phyloP scores from a whole-genome alignment of 768 basidiomycete genomes.

The Daedaleopsis nitida region DNA sequence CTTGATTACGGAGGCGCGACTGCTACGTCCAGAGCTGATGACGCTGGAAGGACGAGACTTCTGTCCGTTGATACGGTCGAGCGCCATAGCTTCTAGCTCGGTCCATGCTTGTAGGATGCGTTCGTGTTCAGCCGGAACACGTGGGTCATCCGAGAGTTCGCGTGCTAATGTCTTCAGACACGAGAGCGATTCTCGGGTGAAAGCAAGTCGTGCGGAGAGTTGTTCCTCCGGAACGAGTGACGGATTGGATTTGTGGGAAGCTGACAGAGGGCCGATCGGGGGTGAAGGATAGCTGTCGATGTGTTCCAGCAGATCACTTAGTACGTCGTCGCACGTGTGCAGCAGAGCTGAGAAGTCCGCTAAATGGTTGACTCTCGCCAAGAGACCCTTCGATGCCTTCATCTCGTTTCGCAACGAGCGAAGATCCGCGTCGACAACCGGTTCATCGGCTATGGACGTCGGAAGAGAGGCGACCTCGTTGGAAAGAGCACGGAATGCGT shows the following conservation, averaged over 20 bases:
- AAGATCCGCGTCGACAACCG: conserved; percentile 56
- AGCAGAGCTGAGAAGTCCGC: conserved; percentile 52
- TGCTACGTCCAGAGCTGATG: conserved; percentile 64
- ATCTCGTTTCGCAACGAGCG: conserved; percentile 62
- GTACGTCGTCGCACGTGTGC: conserved; percentile 64
- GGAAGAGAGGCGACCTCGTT: conserved; percentile 53
- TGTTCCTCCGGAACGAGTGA: conserved; percentile 66
- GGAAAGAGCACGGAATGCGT: conserved; percentile 47
- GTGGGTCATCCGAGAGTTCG: conserved; percentile 55
- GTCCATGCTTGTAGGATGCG: conserved; percentile 80
- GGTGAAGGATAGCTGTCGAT: conserved; percentile 79
- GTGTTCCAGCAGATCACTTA: conserved; percentile 85
- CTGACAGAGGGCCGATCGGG: conserved; percentile 53
- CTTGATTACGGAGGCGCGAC: conserved; percentile 45
- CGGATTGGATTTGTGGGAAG: conserved; percentile 45
- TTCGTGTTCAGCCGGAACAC: conserved; percentile 59
- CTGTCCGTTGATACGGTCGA: conserved; percentile 60
- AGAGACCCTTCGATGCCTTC: conserved; percentile 47
- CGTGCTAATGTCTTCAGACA: conserved; percentile 45
- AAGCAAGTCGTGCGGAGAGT: conserved; percentile 59
- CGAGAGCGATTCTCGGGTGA: conserved; percentile 57
- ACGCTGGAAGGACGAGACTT: conserved; percentile 69
- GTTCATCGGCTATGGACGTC: conserved; percentile 36
- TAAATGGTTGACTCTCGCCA: conserved; percentile 57
- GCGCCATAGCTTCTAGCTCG: conserved; percentile 81